Evolutionary conservation across 495 filamentous ascomycete genomes (phyloP), one percentile per base, ranked within the genome.

Genomic region (Aspergillus ellipticus): DNA sequence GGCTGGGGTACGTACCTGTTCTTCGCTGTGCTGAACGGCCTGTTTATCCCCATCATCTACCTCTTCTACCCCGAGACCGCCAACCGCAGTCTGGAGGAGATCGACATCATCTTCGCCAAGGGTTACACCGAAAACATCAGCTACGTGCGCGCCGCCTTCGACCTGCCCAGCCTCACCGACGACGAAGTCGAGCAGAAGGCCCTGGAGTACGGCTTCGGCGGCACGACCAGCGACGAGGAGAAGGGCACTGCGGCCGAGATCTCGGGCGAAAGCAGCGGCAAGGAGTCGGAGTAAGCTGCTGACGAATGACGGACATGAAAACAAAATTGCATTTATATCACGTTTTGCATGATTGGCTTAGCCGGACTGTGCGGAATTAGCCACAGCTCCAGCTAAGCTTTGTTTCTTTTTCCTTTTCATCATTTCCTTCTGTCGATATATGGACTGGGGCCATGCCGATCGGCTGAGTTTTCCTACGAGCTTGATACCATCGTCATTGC

Each of bases 51-150:
- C 1, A 64, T 86, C 56, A 86, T 92, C 70, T 89, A 81, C 70
- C 83, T 90, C 72, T 88, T 87, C 73, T 90, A 89, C 67, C 87
- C 88, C 6, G 88, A 90, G 73, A 90, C 86, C 1, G 80, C 81
- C 9, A 70, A 76, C 35, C 84, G 88, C 49, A 85, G 81, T 39
- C 77, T 92, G 17, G 89, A 92, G 63, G 88, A 91, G 63, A 90
- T 91, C 52, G 89, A 92, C 66, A 76, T 91, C 51, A 86, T 89
- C 68, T 89, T 90, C 56, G 85, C 87, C 60, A 92, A 93, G 77
- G 89, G 88, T 3, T 82, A 83, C 61, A 67, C 73, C 22, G 89
- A 93, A 70, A 85, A 88, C 3, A 91, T 89, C 6, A 82, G 79
- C 48, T 91, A 90, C 54, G 87, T 95, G 37, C 74, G 71, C 53